These are phyloP conservation scores for Podospora didyma DNA, from an alignment of 495 filamentous ascomycete genomes.

Conservation along the genomic window DNA sequence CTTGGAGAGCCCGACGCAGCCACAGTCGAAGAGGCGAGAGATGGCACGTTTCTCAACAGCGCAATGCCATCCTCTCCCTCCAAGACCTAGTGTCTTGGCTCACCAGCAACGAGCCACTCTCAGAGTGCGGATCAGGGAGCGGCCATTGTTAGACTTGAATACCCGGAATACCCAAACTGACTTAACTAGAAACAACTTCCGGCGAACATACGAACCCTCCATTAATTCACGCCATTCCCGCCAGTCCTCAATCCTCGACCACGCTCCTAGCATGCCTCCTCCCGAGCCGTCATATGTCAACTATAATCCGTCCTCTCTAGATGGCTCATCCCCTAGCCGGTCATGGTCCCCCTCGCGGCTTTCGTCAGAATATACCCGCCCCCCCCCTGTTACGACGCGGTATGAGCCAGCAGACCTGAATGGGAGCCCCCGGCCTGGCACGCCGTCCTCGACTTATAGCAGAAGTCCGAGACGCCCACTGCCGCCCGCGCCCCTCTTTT, in stretches of 20 bases:
- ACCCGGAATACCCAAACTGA: constrained; percentile 34
- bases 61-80: too few species aligned
- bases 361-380: constrained; percentile 61
- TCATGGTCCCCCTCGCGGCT: constrained; percentile 68
- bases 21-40: constrained; percentile 21
- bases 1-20: constrained; percentile 43
- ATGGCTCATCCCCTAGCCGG: constrained; percentile 50
- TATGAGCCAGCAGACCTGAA: constrained; percentile 89
- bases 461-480: constrained; percentile 81
- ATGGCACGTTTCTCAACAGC: too few species aligned
- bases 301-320: constrained; percentile 29
- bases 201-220: constrained; percentile 46
- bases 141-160: constrained; percentile 2
- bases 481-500: constrained; percentile 87
- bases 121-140: too few species aligned
- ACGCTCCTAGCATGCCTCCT: constrained; percentile 38
- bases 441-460: constrained; percentile 80
- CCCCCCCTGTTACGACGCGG: constrained; percentile 60
- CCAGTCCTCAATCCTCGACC: constrained; percentile 35
- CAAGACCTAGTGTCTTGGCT: too few species aligned
- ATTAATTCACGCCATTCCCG: constrained; percentile 39
- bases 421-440: constrained; percentile 84
- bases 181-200: constrained; percentile 31
- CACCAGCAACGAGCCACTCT: too few species aligned
- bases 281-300: constrained; percentile 41